Evolutionary conservation across 2,329 filamentous ascomycete genomes (phyloP).

Genomic region (Metarhizium brunneum): DNA sequence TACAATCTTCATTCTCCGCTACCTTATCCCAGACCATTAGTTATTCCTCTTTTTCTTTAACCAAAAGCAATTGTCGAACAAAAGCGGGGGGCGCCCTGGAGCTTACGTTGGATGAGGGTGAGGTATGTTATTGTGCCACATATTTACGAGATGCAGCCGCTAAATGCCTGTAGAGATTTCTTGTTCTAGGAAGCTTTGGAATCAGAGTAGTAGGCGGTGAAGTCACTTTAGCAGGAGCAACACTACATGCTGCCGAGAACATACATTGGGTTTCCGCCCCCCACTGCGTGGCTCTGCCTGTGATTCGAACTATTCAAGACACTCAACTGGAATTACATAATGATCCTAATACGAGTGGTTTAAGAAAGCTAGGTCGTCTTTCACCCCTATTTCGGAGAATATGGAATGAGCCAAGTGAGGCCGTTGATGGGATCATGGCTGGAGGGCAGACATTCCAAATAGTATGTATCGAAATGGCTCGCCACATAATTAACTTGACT

Average conservation of each 20-base stretch:
- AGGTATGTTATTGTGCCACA: conserved; percentile 26
- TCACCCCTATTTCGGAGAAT: conserved; percentile 59
- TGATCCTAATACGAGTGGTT: conserved; percentile 34
- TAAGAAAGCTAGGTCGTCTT: conserved; percentile 47
- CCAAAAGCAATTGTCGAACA: conserved; percentile 32
- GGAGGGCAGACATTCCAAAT: conserved; percentile 35
- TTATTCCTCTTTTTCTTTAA: conserved; percentile 37
- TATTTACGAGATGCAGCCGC: neutral
- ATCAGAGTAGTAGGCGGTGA: conserved; percentile 52
- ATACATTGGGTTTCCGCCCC: conserved; percentile 55
- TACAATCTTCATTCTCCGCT: neutral
- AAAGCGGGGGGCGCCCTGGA: conserved; percentile 29
- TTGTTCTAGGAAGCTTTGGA: conserved; percentile 60
- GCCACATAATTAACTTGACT: neutral
- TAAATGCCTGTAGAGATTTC: conserved; percentile 39
- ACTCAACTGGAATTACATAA: conserved; percentile 46
- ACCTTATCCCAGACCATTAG: conserved; percentile 14
- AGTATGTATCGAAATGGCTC: conserved; percentile 24
- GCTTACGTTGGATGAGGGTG: conserved; percentile 36
- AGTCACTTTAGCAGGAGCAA: conserved; percentile 56
- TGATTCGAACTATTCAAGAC: conserved; percentile 45
- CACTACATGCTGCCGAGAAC: conserved; percentile 37
- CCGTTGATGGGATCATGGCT: conserved; percentile 10
- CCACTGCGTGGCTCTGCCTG: conserved; percentile 59
- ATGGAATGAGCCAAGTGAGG: conserved; percentile 43